These are phyloP conservation scores for Fusarium annulatum DNA, from an alignment of 2,329 filamentous ascomycete species.

Conservation along the genomic window DNA sequence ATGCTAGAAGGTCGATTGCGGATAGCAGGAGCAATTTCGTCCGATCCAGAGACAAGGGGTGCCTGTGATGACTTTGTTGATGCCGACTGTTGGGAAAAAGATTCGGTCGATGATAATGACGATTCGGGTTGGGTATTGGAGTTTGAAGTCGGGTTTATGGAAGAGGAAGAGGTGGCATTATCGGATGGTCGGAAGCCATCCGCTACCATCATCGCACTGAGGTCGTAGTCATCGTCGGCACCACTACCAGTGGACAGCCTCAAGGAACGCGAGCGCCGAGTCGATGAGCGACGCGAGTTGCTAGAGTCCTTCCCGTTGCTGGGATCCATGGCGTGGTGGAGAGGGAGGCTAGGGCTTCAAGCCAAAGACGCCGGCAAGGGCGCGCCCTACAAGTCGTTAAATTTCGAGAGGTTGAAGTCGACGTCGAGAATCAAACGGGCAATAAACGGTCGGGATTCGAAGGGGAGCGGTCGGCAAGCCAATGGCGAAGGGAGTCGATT, in stretches of 20 bases:
- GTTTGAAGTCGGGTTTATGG: conserved; percentile 31
- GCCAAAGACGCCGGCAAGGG: conserved; percentile 42
- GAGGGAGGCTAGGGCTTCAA: conserved; percentile 37
- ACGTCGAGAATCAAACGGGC: conserved; percentile 29
- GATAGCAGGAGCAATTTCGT: conserved; percentile 37
- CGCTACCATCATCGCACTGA: conserved; percentile 62
- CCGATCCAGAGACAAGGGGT: conserved; percentile 21
- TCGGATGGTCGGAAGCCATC: conserved; percentile 62
- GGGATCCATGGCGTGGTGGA: conserved; percentile 54
- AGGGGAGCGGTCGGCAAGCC: conserved; percentile 18
- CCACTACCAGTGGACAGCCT: conserved; percentile 49
- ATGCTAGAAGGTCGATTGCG: conserved; percentile 64
- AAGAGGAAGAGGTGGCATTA: conserved; percentile 16
- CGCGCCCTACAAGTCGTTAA: conserved; percentile 38
- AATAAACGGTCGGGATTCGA: conserved; percentile 13
- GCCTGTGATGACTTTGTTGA: conserved; percentile 20
- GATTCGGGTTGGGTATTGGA: conserved; percentile 32
- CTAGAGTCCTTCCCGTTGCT: conserved; percentile 53
- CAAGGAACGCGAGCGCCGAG: conserved; percentile 56
- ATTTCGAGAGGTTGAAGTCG: conserved; percentile 30
- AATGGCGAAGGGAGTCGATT: conserved; percentile 21
- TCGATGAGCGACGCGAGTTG: conserved; percentile 57
- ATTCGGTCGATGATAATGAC: conserved; percentile 12
- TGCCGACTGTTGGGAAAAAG: conserved; percentile 23
- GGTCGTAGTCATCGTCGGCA: conserved; percentile 59